Evolutionary conservation across 805 yeast species (phyloP), one percentile per base, ranked within the genome.

Genomic region (Wickerhamomyces chambardii): DNA sequence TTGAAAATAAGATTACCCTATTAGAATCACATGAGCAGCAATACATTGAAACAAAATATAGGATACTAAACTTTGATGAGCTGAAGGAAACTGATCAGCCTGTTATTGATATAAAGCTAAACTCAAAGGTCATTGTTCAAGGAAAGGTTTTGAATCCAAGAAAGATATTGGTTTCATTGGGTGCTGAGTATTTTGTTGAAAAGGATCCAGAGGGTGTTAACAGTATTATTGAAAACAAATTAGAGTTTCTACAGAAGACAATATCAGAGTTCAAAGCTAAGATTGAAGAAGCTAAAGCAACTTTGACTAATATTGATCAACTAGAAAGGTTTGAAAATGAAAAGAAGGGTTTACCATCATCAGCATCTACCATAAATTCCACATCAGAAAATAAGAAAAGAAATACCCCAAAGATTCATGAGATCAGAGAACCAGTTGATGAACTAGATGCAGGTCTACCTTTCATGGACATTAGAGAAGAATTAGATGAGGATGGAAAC

Each of bases 391-490:
- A n/a, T n/a, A n/a, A n/a, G n/a, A n/a, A n/a, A n/a, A n/a, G n/a
- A n/a, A n/a, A n/a, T n/a, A n/a, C n/a, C n/a, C n/a, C n/a, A n/a
- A n/a, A n/a, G n/a, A n/a, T n/a, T n/a, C n/a, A n/a, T n/a, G n/a
- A n/a, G n/a, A n/a, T n/a, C 8, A 18, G 26, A 17, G 29, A 39
- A 34, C 31, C 32, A 28, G 22, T 15, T 18, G 25, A 28, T 26
- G 59, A 61, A 17, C 73, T 62, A 4, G 77, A 70, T 14, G 9
- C 27, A 14, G 75, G 66, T 2, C 47, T 78, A 2, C 87, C 85
- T 1, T 61, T 84, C 17, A 75, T 86, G 76, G 96, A 87, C 38
- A 89, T 89, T 17, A 66, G 78, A 35, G 97, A 87, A 50, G 83
- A 78, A 35, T 55, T 89, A 28, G 95, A 87, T 55, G 95, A 84